These are phyloP conservation scores for Parascedosporium putredinis DNA, from an alignment of 2,329 filamentous ascomycete genomes.

Conservation along the genomic window DNA sequence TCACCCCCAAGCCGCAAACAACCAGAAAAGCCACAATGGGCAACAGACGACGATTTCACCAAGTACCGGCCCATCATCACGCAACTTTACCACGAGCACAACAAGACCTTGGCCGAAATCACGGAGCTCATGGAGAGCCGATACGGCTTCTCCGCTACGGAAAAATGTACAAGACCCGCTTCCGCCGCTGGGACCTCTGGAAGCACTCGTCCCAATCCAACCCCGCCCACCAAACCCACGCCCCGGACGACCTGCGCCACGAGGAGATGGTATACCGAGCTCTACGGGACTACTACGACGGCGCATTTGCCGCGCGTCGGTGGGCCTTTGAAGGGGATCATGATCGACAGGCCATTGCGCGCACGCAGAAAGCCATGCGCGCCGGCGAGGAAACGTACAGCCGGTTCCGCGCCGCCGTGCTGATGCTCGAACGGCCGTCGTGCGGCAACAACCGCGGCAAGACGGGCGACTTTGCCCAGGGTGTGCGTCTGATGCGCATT, in stretches of 20 bases:
- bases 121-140: neutral
- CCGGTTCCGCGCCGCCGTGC: neutral
- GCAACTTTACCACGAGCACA: neutral
- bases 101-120: neutral
- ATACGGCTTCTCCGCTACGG: neutral
- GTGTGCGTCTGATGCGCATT: neutral
- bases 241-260: neutral
- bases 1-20: neutral
- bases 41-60: neutral
- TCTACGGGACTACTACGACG: neutral
- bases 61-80: neutral
- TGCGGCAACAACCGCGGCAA: neutral
- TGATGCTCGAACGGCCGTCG: neutral
- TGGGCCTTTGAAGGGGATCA: neutral
- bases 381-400: neutral
- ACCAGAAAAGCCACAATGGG: neutral
- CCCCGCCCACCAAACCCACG: neutral
- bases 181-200: neutral
- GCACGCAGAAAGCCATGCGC: neutral
- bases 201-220: neutral
- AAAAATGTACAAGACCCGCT: neutral
- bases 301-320: neutral
- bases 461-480: neutral
- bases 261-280: neutral
- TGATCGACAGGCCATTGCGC: neutral